Percentiles rank a stretch among this genome's conserved stretches.
These are phyloP conservation scores for Pleurotus tuoliensis DNA, from an alignment of 768 basidiomycete species.

Conservation along the genomic window DNA sequence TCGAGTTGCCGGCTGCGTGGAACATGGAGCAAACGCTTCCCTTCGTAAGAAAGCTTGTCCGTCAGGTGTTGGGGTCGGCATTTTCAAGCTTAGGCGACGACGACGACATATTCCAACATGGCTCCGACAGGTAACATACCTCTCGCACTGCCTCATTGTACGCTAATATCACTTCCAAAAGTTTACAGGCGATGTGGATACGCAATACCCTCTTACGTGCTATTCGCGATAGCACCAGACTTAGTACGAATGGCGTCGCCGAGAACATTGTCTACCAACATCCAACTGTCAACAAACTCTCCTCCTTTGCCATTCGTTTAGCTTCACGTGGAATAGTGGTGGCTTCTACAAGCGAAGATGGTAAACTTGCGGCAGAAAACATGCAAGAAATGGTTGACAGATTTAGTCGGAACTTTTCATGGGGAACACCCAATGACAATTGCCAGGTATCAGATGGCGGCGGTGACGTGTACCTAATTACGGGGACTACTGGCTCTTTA, in stretches of 20 bases:
- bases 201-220: slow-evolving; percentile 4
- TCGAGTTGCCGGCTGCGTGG: slow-evolving; percentile 24
- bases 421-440: neutral
- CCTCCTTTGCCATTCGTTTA: neutral
- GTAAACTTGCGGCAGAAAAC: neutral
- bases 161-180: neutral
- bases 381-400: slow-evolving; percentile 16
- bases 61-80: slow-evolving; percentile 19
- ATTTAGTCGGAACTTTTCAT: slow-evolving; percentile 4
- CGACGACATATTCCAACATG: slow-evolving; percentile 32
- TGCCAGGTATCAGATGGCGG: neutral
- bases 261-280: slow-evolving; percentile 7
- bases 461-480: neutral
- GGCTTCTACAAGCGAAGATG: neutral
- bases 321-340: neutral
- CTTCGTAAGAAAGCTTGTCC: slow-evolving; percentile 30
- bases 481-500: slow-evolving; percentile 10
- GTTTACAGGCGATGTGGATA: slow-evolving; percentile 8
- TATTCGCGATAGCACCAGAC: neutral
- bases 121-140: slow-evolving; percentile 28
- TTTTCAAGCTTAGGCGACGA: slow-evolving; percentile 15
- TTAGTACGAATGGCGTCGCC: slow-evolving; percentile 13
- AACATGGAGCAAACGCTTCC: slow-evolving; percentile 14
- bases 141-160: neutral
- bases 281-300: neutral